Evolutionary conservation across 345 rosid species (phyloP).

Genomic region (Noccaea bulbosa): DNA sequence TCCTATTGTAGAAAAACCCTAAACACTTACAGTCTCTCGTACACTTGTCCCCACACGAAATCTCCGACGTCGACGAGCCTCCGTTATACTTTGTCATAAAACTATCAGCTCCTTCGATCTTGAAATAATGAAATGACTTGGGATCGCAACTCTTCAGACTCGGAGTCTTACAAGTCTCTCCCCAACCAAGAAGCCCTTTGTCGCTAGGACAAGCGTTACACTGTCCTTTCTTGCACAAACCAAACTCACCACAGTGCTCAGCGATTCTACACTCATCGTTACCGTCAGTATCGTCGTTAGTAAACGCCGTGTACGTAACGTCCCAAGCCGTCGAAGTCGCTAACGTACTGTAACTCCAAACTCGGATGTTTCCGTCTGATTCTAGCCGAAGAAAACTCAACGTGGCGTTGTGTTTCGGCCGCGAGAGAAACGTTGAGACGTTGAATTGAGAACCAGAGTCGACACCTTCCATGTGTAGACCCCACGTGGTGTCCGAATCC

Average conservation of each 20-base stretch:
- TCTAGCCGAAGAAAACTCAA: conserved; percentile 41
- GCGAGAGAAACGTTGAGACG: conserved; percentile 6
- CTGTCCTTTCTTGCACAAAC: conserved; percentile 6
- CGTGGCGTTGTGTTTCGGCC: conserved; percentile 50
- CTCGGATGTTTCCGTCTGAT: not conserved
- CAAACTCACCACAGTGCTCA: not conserved
- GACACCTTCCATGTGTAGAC: not conserved
- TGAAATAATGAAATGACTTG: conserved; percentile 15
- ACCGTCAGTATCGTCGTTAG: not conserved
- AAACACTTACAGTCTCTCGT: conserved; percentile 52
- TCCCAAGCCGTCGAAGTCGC: not conserved
- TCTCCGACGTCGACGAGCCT: conserved; percentile 45
- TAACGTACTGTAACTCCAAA: not conserved
- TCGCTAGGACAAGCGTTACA: not conserved
- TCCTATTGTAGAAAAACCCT: conserved; percentile 51
- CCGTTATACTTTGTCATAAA: conserved; percentile 31
- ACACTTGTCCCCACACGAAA: conserved; percentile 50
- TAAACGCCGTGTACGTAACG: not conserved
- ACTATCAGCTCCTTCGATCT: conserved; percentile 8
- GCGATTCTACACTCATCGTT: conserved; percentile 6
- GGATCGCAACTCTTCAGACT: conserved; percentile 4
- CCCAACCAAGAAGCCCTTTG: conserved; percentile 9
- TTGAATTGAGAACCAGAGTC: not conserved
- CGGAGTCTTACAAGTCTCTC: conserved; percentile 35
- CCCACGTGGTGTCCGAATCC: conserved; percentile 32